Percentiles rank a stretch among this genome's conserved stretches.
Conservation (phyloP, 176 grass and related monocot genomes). For the Pharus latifolius region DNA sequence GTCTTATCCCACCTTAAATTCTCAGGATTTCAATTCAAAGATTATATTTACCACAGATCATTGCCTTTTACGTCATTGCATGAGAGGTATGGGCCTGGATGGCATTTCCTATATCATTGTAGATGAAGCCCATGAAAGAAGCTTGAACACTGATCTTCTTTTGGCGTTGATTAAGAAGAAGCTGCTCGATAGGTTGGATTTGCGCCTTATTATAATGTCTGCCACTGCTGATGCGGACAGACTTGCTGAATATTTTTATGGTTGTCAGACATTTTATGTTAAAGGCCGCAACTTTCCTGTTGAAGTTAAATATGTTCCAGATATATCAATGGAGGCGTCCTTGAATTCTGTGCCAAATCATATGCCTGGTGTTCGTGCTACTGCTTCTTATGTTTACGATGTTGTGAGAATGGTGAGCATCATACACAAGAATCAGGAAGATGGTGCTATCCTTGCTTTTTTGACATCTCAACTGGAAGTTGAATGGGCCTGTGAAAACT, state of each 20-base stretch:
- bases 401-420: slow-evolving; percentile 55
- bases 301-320: slow-evolving; percentile 76
- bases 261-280: slow-evolving; percentile 55
- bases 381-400: slow-evolving; percentile 68
- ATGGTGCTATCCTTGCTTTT: slow-evolving; percentile 85
- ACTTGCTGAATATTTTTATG: slow-evolving; percentile 76
- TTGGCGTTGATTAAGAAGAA: slow-evolving; percentile 86
- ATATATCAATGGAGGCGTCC: slow-evolving; percentile 26
- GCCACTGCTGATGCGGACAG: slow-evolving; percentile 78
- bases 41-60: slow-evolving; percentile 86
- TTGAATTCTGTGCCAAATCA: slow-evolving; percentile 15
- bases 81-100: slow-evolving; percentile 37
- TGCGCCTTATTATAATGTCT: slow-evolving; percentile 91
- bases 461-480: slow-evolving; percentile 92
- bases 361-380: slow-evolving; percentile 22
- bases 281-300: slow-evolving; percentile 80
- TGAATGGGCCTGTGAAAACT: slow-evolving; percentile 82
- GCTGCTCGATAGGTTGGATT: slow-evolving; percentile 61
- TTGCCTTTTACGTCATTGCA: slow-evolving; percentile 77
- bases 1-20: slow-evolving; percentile 45
- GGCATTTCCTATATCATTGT: slow-evolving; percentile 77
- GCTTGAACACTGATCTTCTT: slow-evolving; percentile 90
- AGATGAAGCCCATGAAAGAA: slow-evolving; percentile 97
- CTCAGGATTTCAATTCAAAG: slow-evolving; percentile 39
- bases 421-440: slow-evolving; percentile 75